phyloP scores from a whole-genome alignment of 306 rosid species.

The Albizia julibrissin region DNA sequence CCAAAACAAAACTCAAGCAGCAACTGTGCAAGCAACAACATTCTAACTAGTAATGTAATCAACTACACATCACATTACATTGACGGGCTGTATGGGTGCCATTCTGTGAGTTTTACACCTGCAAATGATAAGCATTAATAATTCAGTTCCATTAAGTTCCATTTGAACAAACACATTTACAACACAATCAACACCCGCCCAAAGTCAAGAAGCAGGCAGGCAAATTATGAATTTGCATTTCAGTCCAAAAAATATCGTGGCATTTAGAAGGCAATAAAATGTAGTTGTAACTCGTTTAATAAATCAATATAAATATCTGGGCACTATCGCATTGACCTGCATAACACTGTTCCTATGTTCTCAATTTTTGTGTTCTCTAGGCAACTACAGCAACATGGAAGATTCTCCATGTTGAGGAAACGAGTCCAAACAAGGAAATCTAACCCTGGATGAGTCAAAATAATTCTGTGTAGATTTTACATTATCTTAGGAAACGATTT shows the following conservation, averaged over 20 bases:
- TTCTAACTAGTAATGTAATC: conserved; percentile 17
- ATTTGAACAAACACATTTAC: neutral
- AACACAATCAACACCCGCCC: neutral
- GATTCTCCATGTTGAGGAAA: neutral
- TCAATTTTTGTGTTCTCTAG: neutral
- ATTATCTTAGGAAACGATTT: neutral
- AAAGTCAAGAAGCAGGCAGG: neutral
- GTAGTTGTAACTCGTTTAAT: neutral
- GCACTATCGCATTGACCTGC: neutral
- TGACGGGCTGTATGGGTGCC: conserved; percentile 57
- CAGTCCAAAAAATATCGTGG: neutral
- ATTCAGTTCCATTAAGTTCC: conserved; percentile 8
- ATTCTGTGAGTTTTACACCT: conserved; percentile 85
- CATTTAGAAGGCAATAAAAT: neutral
- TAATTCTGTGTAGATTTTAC: neutral
- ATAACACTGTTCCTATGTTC: neutral
- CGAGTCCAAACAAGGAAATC: neutral
- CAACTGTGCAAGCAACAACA: conserved; percentile 10
- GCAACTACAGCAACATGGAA: neutral
- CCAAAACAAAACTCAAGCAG: conserved; percentile 35
- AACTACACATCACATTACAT: conserved; percentile 50
- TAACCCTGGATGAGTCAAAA: neutral
- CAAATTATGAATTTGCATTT: neutral
- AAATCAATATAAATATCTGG: neutral
- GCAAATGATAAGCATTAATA: conserved; percentile 35